phyloP scores from a whole-genome alignment of 176 grass and related monocot genomes.

The Oryza australiensis region DNA sequence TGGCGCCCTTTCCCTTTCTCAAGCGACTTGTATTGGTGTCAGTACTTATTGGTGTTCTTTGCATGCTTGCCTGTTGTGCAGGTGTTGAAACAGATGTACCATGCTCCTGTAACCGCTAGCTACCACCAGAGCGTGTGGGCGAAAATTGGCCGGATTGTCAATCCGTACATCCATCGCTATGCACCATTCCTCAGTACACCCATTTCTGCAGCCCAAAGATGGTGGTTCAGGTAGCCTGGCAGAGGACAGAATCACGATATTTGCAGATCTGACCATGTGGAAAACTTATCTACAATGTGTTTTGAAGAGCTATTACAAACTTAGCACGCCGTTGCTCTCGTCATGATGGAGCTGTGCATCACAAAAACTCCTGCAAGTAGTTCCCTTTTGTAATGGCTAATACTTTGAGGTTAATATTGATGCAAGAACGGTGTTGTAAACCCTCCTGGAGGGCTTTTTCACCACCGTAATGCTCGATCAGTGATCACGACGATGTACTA shows the following conservation, averaged over 20 bases:
- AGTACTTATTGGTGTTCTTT: not conserved
- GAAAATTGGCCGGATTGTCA: constrained; percentile 57
- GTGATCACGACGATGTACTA: not conserved
- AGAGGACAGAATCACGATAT: not conserved
- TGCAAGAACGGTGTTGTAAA: not conserved
- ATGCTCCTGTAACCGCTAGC: constrained; percentile 56
- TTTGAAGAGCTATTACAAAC: not conserved
- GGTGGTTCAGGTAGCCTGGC: constrained; percentile 78
- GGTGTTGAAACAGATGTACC: constrained; percentile 92
- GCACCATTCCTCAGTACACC: constrained; percentile 63
- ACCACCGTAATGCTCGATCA: not conserved
- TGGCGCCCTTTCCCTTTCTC: not conserved
- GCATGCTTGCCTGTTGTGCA: constrained; percentile 32
- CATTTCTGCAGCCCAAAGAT: constrained; percentile 71
- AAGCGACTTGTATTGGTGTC: not conserved
- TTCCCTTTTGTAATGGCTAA: not conserved
- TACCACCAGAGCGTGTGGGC: constrained; percentile 82
- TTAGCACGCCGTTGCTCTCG: not conserved
- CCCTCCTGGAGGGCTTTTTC: not conserved
- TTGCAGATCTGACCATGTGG: not conserved
- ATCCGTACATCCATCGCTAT: constrained; percentile 72
- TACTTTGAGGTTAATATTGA: not conserved
- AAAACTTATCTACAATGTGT: not conserved
- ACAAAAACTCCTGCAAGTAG: not conserved
- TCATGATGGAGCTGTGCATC: not conserved